A percentile compares a stretch with the other conserved stretches of the same genome.
phyloP scores from a whole-genome alignment of 2,329 filamentous ascomycete species.

The Colletotrichum tamarilloi region DNA sequence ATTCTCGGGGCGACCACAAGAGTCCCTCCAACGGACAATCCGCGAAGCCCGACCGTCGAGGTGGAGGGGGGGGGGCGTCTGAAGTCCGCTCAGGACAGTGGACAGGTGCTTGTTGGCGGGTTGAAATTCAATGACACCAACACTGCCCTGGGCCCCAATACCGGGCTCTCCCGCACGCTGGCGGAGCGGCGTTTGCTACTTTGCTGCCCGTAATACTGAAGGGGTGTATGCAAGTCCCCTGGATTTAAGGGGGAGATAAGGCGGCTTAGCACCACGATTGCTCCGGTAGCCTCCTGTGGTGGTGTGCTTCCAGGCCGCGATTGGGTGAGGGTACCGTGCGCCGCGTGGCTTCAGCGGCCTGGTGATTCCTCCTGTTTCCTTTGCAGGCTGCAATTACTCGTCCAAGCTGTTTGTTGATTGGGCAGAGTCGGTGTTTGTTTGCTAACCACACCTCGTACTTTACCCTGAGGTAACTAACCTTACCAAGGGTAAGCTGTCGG shows the following conservation, averaged over 20 bases:
- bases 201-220: background rate
- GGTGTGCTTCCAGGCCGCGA: constrained; percentile 7
- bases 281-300: background rate
- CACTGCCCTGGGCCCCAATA: background rate
- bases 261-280: background rate
- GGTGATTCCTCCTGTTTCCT: background rate
- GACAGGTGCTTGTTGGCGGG: background rate
- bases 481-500: too few species aligned
- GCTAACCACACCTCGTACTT: background rate
- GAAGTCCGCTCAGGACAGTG: constrained; percentile 4
- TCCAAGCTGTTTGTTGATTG: constrained; percentile 3
- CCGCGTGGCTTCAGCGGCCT: constrained; percentile 19
- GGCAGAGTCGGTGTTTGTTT: background rate
- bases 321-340: constrained; percentile 9
- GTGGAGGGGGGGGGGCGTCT: background rate
- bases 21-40: constrained; percentile 33
- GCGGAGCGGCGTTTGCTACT: background rate
- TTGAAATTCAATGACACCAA: constrained; percentile 26
- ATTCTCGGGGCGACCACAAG: constrained; percentile 32
- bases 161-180: background rate
- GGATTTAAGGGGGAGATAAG: constrained; percentile 31
- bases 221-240: background rate
- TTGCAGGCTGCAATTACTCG: background rate
- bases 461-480: background rate
- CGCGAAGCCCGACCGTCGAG: constrained; percentile 25